phyloP scores from a whole-genome alignment of 768 basidiomycete genomes.

The Dioszegia aurantiaca region DNA sequence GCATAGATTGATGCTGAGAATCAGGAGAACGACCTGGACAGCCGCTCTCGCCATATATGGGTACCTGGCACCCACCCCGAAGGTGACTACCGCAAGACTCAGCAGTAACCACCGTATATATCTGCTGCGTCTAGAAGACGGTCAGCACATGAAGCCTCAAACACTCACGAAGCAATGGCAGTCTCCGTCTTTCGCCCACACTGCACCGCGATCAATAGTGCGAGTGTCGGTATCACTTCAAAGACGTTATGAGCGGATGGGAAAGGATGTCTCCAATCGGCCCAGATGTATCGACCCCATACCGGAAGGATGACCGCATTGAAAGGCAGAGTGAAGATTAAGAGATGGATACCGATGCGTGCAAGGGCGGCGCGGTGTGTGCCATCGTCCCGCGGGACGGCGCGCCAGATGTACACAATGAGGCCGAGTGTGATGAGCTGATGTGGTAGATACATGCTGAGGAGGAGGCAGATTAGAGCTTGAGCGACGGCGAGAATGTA shows the following conservation, averaged over 20 bases:
- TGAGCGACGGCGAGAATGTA: neutral
- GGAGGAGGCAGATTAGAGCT: neutral
- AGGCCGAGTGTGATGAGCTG: conserved; percentile 11
- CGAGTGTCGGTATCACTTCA: conserved; percentile 19
- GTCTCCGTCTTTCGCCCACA: neutral
- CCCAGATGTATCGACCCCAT: conserved; percentile 81
- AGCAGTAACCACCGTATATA: neutral
- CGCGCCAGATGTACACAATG: neutral
- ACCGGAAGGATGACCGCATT: conserved; percentile 74
- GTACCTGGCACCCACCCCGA: conserved; percentile 1
- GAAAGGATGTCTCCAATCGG: conserved; percentile 74
- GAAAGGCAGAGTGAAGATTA: conserved; percentile 78
- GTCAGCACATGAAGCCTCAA: neutral
- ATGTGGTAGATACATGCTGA: conserved; percentile 8
- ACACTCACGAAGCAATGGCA: neutral
- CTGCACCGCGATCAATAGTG: conserved; percentile 4
- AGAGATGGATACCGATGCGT: conserved; percentile 56
- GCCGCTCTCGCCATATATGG: neutral
- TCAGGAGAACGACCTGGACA: neutral
- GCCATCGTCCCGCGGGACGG: neutral
- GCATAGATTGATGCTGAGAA: neutral
- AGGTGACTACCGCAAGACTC: neutral
- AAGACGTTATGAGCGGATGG: conserved; percentile 65
- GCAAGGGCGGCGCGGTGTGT: conserved; percentile 57
- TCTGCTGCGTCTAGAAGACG: neutral